Evolutionary conservation across 2,329 filamentous ascomycete species (phyloP).

Genomic region (Fusarium kyushuense): DNA sequence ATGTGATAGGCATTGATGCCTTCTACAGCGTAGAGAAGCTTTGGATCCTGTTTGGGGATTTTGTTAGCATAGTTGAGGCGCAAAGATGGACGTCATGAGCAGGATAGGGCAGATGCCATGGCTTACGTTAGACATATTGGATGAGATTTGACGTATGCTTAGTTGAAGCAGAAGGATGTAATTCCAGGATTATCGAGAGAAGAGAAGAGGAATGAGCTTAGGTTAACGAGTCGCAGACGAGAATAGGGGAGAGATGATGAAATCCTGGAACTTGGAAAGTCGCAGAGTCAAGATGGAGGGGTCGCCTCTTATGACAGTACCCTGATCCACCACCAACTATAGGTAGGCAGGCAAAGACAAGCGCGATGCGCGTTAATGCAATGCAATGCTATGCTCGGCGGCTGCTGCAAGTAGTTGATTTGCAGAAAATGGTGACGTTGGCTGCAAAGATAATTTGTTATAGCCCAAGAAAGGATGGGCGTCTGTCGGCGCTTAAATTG

Average conservation of each 20-base stretch:
- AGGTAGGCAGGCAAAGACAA: slow-evolving; percentile 27
- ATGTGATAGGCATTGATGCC: slow-evolving; percentile 94
- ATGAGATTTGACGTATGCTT: background rate
- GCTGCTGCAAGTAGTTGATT: slow-evolving; percentile 25
- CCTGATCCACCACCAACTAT: slow-evolving; percentile 24
- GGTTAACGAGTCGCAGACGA: slow-evolving; percentile 19
- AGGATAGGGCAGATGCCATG: slow-evolving; percentile 9
- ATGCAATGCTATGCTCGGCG: slow-evolving; percentile 27
- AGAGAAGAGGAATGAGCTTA: slow-evolving; percentile 3
- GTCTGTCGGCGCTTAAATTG: slow-evolving; percentile 47
- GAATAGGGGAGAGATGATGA: slow-evolving; percentile 19
- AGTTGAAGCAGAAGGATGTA: background rate
- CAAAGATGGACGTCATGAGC: slow-evolving; percentile 25
- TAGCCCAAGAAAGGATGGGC: slow-evolving; percentile 28
- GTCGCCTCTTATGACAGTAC: slow-evolving; percentile 31
- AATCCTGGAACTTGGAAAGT: slow-evolving; percentile 40
- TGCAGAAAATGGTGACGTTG: slow-evolving; percentile 30
- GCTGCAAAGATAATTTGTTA: slow-evolving; percentile 5
- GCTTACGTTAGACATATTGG: slow-evolving; percentile 51
- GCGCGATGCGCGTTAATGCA: slow-evolving; percentile 41
- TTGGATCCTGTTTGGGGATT: slow-evolving; percentile 63
- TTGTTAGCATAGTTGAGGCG: slow-evolving; percentile 24
- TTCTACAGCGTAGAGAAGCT: slow-evolving; percentile 77
- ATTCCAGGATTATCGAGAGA: background rate
- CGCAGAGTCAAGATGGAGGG: slow-evolving; percentile 37